Base-by-base conservation (phyloP, 495 filamentous ascomycete genomes). In the Apiosordaria backusii region DNA sequence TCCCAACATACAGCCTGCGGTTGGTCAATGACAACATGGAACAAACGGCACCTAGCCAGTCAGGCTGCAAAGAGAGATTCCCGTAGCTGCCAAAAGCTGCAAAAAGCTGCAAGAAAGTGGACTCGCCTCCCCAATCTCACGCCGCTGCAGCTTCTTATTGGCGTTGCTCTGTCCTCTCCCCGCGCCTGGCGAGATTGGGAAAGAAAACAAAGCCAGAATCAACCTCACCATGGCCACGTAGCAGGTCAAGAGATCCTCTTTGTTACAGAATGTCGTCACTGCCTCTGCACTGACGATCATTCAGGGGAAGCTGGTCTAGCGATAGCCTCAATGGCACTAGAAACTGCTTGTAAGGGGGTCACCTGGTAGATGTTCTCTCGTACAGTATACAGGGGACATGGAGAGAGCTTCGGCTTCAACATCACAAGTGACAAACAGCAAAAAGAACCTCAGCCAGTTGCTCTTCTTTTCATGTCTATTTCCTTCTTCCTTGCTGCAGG, bases 101-200 rank as follows among this genome's bases (percentile, higher is more conserved):
- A n/a, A n/a, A 13, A 2, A 15, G 4, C 59, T 61, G 65, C 59
- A 61, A 57, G 52, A 57, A 22, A 58, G 64, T 60, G 16, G 19
- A n/a, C 18, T 57, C 52, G 21, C 23, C 50, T 19, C 21, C 26
- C 23, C 27, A 54, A 25, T 64, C 23, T 57, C 52, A 25, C 10
- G 52, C 62, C 26, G 52, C 54, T 50, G 18, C 58, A 21, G 60
- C 52, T 24, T 19, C 65, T 63, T n/a, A 68, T 68, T 62, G 66
- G 66, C 24, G 66, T 68, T 68, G 61, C 66, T 52, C 16, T 50
- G 65, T 45, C 25, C 25, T 15, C 59, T 5, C 27, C 59, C 60
- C 65, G 54, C 58, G 53, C 18, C 53, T 40, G 2, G 26, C 50
- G 54, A 67, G 53, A 67, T 60, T n/a, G 60, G 35, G 24, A 40